Conservation (phyloP, 2,329 filamentous ascomycete species). For the Microcyclosporella mali region DNA sequence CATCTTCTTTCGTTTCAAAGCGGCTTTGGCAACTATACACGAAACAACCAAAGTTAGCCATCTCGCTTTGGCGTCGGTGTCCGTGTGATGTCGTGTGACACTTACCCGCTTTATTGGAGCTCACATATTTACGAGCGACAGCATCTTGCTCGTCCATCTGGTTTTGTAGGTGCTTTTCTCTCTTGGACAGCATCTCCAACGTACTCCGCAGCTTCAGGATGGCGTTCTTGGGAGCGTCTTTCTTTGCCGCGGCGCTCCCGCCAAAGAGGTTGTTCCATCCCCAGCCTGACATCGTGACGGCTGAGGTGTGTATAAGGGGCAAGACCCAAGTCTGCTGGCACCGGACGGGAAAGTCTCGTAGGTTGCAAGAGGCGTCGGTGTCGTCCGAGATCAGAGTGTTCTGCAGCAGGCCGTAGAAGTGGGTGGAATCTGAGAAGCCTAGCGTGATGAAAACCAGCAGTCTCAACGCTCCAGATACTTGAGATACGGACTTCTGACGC, state of each 20-base stretch:
- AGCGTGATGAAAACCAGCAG: background rate
- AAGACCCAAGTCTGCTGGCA: too few relatives aligned
- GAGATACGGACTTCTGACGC: background rate
- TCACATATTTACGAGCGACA: constrained; percentile 81
- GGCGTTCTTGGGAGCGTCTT: constrained; percentile 93
- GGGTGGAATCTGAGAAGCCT: background rate
- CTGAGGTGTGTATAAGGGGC: background rate
- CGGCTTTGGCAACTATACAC: constrained; percentile 72
- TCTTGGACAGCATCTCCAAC: constrained; percentile 95
- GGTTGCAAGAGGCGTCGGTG: too few relatives aligned
- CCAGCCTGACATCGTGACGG: constrained; percentile 42
- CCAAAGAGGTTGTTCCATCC: constrained; percentile 70
- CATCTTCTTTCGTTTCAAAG: constrained; percentile 87
- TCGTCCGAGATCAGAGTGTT: too few relatives aligned
- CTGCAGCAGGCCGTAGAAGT: background rate
- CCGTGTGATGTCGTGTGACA: constrained; percentile 10
- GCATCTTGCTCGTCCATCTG: constrained; percentile 91
- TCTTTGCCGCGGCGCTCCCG: constrained; percentile 71
- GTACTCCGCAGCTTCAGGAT: constrained; percentile 83
- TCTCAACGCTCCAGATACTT: background rate
- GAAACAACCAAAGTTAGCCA: constrained; percentile 1
- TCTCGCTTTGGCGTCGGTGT: background rate
- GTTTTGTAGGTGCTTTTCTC: constrained; percentile 81
- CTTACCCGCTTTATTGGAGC: constrained; percentile 84
- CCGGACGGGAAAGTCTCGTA: too few relatives aligned